phyloP scores from a whole-genome alignment of 176 grass and related monocot species.

The Phyllostachys edulis region DNA sequence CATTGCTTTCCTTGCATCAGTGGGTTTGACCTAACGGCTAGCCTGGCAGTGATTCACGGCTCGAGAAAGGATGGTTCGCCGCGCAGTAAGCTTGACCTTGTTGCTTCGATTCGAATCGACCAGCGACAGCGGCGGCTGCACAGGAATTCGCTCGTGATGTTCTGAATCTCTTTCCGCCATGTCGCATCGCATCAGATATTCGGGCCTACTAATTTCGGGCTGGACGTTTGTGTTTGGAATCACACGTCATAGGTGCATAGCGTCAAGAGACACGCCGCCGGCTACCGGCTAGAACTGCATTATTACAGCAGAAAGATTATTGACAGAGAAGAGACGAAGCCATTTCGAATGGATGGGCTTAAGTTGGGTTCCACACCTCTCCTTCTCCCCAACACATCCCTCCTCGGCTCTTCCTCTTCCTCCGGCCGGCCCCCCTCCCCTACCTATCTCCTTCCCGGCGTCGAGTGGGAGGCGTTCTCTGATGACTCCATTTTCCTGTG shows the following conservation, averaged over 20 bases:
- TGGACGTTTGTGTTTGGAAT: not conserved
- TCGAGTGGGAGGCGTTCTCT: no score
- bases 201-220: not conserved
- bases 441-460: no score
- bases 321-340: not conserved
- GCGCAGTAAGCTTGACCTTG: not conserved
- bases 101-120: not conserved
- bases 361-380: no score
- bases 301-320: not conserved
- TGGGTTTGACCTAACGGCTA: not conserved
- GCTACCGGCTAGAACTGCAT: not conserved
- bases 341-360: not conserved
- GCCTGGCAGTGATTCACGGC: not conserved
- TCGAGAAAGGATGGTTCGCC: not conserved
- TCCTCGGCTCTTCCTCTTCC: no score
- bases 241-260: no score
- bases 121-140: not conserved
- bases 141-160: not conserved
- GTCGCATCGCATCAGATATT: no score
- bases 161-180: not conserved
- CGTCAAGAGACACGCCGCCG: not conserved
- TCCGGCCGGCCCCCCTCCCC: no score
- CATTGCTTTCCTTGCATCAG: not conserved
- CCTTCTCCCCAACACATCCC: no score
- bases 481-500: no score